Percentiles rank a stretch among this genome's conserved stretches.
Conservation (phyloP, 257 asterid genomes). For the Jaltomata sinuosa region DNA sequence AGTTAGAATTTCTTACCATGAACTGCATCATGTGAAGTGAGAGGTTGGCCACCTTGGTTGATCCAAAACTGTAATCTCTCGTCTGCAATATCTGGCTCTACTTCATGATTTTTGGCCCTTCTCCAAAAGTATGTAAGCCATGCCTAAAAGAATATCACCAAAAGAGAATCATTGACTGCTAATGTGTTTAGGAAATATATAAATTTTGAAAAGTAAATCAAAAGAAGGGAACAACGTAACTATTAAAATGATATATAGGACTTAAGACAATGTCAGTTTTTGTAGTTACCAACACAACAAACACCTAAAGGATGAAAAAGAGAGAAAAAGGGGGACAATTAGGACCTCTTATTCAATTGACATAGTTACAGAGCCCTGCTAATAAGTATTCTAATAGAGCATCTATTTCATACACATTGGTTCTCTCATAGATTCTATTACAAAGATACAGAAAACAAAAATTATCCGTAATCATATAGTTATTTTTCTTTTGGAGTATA, state of each 20-base stretch:
- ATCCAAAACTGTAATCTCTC: conserved; percentile 76
- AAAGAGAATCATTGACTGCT: background rate
- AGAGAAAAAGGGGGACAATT: background rate
- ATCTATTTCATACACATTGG: background rate
- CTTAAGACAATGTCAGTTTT: background rate
- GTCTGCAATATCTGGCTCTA: conserved; percentile 72
- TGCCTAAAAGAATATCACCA: conserved; percentile 33
- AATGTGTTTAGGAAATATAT: background rate
- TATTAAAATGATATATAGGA: background rate
- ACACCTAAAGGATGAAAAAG: background rate
- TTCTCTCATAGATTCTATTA: background rate
- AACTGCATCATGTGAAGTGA: conserved; percentile 73
- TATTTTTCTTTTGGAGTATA: background rate
- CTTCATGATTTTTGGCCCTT: conserved; percentile 56
- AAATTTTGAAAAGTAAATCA: background rate
- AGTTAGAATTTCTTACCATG: conserved; percentile 35
- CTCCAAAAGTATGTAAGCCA: conserved; percentile 85
- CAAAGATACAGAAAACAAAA: background rate
- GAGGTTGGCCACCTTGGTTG: conserved; percentile 35
- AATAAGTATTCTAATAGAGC: background rate
- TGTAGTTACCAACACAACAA: background rate
- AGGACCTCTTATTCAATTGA: background rate
- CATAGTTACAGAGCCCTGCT: background rate
- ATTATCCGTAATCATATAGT: background rate
- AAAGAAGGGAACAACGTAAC: background rate